Base-by-base conservation (phyloP, 805 yeast genomes). In the Pichia paraexigua region DNA sequence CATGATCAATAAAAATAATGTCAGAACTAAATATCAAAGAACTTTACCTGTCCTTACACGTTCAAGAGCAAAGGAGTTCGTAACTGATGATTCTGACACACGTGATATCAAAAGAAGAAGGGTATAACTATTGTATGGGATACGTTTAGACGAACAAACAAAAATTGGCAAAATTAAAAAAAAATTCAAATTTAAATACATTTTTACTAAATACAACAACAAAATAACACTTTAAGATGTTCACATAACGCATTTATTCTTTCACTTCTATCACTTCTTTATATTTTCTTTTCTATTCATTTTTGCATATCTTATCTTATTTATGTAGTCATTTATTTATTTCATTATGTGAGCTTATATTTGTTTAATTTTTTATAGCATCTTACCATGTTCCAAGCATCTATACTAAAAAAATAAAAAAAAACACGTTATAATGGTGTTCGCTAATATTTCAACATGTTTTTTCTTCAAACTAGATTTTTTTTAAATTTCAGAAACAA, bases 41-140 rank as follows among this genome's bases (percentile, higher is more conserved):
- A 46, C 49, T 15, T 48, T 51, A 6, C 56, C 56, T 5, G 56
- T 53, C 12, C 35, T 56, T 22, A 56, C 58, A 21, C 53, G 58
- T 45, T 56, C 58, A 17, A 56, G 45, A 32, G 54, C 58, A 9
- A 55, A 49, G 28, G 44, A 49, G 25, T 52, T 32, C 24, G 21
- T 32, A 10, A 8, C 41, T n/a, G 39, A 40, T 22, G 42, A 17
- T 25, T 37, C 44, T 49, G 49, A 52, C 17, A 46, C 44, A 22
- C 48, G 20, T 12, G 41, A 40, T 35, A 6, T 35, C 10, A 41
- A 41, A 24, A 41, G 27, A 24, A 41, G 43, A 41, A 41, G 27
- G 15, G n/a, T 41, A n/a, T 41, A 21, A n/a, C 9, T 27, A 27
- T 27, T 32, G 12, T 35, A 15, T 17, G 20, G n/a, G n/a, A 35